phyloP scores from a whole-genome alignment of 176 grass and related monocot species.

The Urochloa ruziziensis region DNA sequence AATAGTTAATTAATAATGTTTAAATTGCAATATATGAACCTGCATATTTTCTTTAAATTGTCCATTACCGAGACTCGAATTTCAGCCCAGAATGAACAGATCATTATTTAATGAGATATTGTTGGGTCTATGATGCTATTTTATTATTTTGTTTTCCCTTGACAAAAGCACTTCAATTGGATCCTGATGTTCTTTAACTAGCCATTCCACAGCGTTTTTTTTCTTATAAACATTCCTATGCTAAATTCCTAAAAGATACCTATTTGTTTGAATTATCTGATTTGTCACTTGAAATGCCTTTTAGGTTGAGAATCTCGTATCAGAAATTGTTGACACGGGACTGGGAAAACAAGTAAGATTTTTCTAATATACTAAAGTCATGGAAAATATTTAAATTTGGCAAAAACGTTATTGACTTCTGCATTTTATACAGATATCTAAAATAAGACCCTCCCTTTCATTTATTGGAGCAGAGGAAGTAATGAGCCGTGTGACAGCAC shows the following conservation, averaged over 20 bases:
- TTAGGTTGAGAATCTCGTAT: conserved; percentile 86
- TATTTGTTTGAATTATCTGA: conserved; percentile 22
- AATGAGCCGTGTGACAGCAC: conserved; percentile 93
- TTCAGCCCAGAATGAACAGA: conserved; percentile 4
- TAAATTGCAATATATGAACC: conserved; percentile 21
- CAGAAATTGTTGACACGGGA: conserved; percentile 90
- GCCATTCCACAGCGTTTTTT: background rate
- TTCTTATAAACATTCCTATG: background rate
- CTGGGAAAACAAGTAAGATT: conserved; percentile 86
- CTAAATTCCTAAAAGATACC: conserved; percentile 8
- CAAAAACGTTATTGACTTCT: conserved; percentile 25
- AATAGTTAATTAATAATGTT: background rate
- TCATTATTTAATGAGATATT: background rate
- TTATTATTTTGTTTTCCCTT: background rate
- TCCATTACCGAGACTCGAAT: background rate
- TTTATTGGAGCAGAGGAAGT: conserved; percentile 97
- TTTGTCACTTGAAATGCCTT: conserved; percentile 29
- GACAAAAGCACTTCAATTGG: background rate
- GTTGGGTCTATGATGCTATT: conserved; percentile 13
- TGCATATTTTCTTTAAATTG: conserved; percentile 19
- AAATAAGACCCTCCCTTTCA: conserved; percentile 84
- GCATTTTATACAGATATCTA: conserved; percentile 75
- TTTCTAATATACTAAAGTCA: conserved; percentile 23
- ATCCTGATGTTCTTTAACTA: conserved; percentile 16
- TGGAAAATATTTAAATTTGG: conserved; percentile 15